These are phyloP conservation scores for Colletotrichum orchidophilum DNA, from an alignment of 2,329 filamentous ascomycete species.

Conservation along the genomic window DNA sequence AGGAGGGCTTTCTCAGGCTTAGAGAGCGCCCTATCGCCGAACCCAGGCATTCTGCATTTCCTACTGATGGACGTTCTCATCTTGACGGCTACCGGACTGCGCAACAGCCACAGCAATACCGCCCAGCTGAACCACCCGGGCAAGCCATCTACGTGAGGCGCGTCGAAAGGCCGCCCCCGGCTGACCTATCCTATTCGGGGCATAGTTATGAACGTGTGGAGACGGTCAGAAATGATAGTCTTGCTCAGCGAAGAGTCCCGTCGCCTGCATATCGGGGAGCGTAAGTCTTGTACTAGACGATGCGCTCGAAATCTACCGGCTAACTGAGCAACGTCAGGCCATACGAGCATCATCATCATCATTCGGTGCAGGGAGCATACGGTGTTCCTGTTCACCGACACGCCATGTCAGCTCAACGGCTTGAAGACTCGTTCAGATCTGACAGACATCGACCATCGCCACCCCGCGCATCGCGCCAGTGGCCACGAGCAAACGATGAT, in stretches of 20 bases:
- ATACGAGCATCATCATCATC: constrained; percentile 24
- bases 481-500: constrained; percentile 39
- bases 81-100: neutral
- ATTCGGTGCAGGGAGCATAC: constrained; percentile 32
- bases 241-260: constrained; percentile 2
- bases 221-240: neutral
- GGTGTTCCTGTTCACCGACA: constrained; percentile 20
- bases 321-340: neutral
- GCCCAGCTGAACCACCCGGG: neutral
- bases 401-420: neutral
- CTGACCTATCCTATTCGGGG: neutral
- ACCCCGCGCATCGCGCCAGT: constrained; percentile 33
- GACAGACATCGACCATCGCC: constrained; percentile 32
- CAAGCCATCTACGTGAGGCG: constrained; percentile 26
- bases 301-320: neutral
- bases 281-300: constrained; percentile 6
- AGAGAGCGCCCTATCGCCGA: constrained; percentile 11
- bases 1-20: constrained; percentile 29
- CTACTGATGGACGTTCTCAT: neutral
- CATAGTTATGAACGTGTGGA: neutral
- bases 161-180: neutral
- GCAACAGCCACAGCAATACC: neutral
- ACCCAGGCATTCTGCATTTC: neutral
- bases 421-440: neutral
- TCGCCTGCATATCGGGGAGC: neutral